Percentiles rank a stretch among this genome's conserved stretches.
Conservation (phyloP, 495 filamentous ascomycete genomes). For the Mytilinidion resinicola region DNA sequence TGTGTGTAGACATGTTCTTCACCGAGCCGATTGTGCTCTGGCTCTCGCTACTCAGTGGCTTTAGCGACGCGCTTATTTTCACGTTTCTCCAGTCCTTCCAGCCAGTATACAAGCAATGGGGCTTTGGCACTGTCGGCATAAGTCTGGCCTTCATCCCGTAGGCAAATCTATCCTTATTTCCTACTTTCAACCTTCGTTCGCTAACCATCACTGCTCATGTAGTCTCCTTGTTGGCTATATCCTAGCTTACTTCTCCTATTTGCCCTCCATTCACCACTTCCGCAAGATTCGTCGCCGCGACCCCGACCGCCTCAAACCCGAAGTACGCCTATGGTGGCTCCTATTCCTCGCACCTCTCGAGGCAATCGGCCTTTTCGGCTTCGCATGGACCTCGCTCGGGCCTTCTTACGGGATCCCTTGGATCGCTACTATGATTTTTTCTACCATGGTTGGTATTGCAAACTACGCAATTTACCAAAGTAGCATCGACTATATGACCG, state of each 20-base stretch:
- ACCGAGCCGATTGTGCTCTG: conserved; percentile 26
- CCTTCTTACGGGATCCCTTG: conserved; percentile 21
- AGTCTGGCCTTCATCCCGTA: conserved; percentile 23
- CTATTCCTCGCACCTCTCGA: conserved; percentile 27
- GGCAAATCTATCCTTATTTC: neutral
- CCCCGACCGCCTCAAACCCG: conserved; percentile 8
- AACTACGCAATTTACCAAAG: conserved; percentile 29
- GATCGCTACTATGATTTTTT: conserved; percentile 29
- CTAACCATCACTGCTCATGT: neutral
- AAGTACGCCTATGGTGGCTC: conserved; percentile 25
- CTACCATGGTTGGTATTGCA: conserved; percentile 21
- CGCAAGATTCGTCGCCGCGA: conserved; percentile 12
- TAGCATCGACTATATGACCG: conserved; percentile 28
- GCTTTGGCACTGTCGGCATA: conserved; percentile 22
- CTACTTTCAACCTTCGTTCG: neutral
- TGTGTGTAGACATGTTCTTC: conserved; percentile 26
- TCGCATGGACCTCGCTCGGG: conserved; percentile 25
- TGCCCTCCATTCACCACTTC: conserved; percentile 24
- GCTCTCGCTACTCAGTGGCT: conserved; percentile 23
- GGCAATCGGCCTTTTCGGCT: conserved; percentile 24
- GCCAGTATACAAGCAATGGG: conserved; percentile 28
- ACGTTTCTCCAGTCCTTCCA: conserved; percentile 23
- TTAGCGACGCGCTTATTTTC: conserved; percentile 29
- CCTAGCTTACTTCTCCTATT: conserved; percentile 25
- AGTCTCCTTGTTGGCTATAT: conserved; percentile 22